A percentile compares a stretch with the other conserved stretches of the same genome.
phyloP scores from a whole-genome alignment of 768 basidiomycete genomes.

The Pulveroboletus sp. region DNA sequence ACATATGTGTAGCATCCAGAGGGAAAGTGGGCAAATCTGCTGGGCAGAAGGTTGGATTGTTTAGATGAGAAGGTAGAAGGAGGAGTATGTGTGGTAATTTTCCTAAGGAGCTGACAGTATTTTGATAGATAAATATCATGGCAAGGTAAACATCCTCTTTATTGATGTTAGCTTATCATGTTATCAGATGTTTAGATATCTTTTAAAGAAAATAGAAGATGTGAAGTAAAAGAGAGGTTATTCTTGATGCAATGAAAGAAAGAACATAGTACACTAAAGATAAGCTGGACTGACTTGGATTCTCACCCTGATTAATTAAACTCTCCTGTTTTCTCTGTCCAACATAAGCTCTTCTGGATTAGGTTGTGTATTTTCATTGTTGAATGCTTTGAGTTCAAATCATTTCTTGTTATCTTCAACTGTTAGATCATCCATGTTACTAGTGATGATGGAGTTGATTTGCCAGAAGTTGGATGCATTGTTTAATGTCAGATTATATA shows the following conservation, averaged over 20 bases:
- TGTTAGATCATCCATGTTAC: constrained; percentile 31
- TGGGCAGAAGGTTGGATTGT: constrained; percentile 36
- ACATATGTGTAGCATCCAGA: constrained; percentile 28
- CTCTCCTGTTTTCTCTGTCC: constrained; percentile 65
- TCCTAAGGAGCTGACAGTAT: constrained; percentile 39
- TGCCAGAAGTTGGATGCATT: no score
- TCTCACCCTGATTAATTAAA: constrained; percentile 84
- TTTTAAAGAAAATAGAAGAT: constrained; percentile 30
- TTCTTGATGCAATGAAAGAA: not conserved
- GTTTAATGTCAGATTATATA: no score
- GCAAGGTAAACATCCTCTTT: constrained; percentile 79
- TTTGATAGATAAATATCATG: constrained; percentile 74
- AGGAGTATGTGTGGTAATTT: constrained; percentile 61
- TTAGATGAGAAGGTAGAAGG: constrained; percentile 56
- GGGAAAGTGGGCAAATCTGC: constrained; percentile 25
- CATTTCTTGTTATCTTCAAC: constrained; percentile 68
- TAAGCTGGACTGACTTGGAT: not conserved
- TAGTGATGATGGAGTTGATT: no score
- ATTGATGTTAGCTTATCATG: constrained; percentile 76
- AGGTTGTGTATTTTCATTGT: constrained; percentile 62
- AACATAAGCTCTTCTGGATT: constrained; percentile 82
- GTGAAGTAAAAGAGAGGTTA: not conserved
- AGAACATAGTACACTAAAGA: not conserved
- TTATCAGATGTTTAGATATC: constrained; percentile 85
- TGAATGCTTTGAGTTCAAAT: constrained; percentile 51